Percentiles rank a stretch among this genome's conserved stretches.
phyloP scores from a whole-genome alignment of 2,329 filamentous ascomycete species.

The Pseudogymnoascus sp. region DNA sequence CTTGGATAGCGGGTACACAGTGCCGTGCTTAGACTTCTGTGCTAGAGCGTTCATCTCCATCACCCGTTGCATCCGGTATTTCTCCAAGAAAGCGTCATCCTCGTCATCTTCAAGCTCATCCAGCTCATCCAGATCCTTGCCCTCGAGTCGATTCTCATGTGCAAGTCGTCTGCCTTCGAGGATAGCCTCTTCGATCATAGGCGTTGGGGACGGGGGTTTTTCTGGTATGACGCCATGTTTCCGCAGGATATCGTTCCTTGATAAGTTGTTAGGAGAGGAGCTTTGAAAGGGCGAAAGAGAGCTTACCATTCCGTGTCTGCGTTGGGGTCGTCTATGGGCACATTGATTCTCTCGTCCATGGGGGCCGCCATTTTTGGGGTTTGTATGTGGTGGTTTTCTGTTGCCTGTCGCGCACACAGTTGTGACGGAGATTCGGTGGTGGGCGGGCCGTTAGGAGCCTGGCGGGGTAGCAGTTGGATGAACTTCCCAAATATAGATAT shows the following conservation, averaged over 20 bases:
- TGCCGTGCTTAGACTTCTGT: constrained; percentile 72
- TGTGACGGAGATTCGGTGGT: background rate
- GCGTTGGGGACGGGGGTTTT: constrained; percentile 89
- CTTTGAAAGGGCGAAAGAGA: background rate
- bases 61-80: constrained; percentile 81
- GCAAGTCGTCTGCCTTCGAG: constrained; percentile 73
- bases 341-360: constrained; percentile 56
- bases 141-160: constrained; percentile 86
- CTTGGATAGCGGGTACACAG: constrained; percentile 89
- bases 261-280: background rate
- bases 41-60: constrained; percentile 68
- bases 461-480: background rate
- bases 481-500: background rate
- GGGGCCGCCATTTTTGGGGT: constrained; percentile 43
- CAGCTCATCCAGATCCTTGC: constrained; percentile 89
- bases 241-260: constrained; percentile 94
- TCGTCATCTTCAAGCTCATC: constrained; percentile 92
- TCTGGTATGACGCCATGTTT: constrained; percentile 97
- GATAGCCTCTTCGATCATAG: constrained; percentile 91
- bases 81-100: constrained; percentile 82
- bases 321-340: constrained; percentile 90
- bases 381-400: background rate
- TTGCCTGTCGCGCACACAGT: background rate
- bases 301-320: constrained; percentile 92
- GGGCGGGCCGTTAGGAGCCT: background rate